A percentile compares a stretch with the other conserved stretches of the same genome.
Conservation (phyloP, 805 yeast species). For the Spathaspora sp. region DNA sequence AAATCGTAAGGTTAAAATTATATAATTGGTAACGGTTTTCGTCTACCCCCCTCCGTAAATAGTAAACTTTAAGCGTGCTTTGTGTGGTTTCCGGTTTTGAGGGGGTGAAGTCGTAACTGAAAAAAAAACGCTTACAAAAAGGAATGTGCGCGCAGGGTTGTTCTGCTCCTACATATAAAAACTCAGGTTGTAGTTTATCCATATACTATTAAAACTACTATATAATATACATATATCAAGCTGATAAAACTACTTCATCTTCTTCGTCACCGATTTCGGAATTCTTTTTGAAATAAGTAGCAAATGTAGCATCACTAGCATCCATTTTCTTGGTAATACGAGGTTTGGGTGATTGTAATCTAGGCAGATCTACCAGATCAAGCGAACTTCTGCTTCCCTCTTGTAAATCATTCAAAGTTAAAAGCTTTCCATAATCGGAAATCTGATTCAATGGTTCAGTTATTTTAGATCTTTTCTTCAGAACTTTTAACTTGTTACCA, state of each 20-base stretch:
- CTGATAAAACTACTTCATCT: neutral
- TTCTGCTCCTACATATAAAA: neutral
- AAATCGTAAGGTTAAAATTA: too few species aligned
- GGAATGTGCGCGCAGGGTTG: too few species aligned
- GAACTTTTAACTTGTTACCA: slow-evolving; percentile 61
- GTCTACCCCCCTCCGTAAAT: neutral
- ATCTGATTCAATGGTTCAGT: slow-evolving; percentile 38
- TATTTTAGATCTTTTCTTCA: slow-evolving; percentile 25
- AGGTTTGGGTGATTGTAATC: slow-evolving; percentile 1
- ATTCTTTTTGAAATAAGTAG: slow-evolving; percentile 2
- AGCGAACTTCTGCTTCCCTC: slow-evolving; percentile 23
- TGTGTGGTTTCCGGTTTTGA: too few species aligned
- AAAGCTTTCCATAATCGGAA: slow-evolving; percentile 32
- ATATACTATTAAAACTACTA: too few species aligned
- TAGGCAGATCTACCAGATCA: slow-evolving; percentile 3
- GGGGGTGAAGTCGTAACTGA: too few species aligned
- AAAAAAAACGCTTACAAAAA: too few species aligned
- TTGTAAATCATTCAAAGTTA: slow-evolving; percentile 38
- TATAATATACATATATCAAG: neutral
- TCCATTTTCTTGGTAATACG: slow-evolving; percentile 1
- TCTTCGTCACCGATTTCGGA: slow-evolving; percentile 1
- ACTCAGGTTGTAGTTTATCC: too few species aligned
- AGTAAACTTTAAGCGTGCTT: too few species aligned
- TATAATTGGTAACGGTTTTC: neutral
- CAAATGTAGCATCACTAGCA: slow-evolving; percentile 3